These are phyloP conservation scores for Jacaranda copaia DNA, from an alignment of 257 asterid species.

Conservation along the genomic window DNA sequence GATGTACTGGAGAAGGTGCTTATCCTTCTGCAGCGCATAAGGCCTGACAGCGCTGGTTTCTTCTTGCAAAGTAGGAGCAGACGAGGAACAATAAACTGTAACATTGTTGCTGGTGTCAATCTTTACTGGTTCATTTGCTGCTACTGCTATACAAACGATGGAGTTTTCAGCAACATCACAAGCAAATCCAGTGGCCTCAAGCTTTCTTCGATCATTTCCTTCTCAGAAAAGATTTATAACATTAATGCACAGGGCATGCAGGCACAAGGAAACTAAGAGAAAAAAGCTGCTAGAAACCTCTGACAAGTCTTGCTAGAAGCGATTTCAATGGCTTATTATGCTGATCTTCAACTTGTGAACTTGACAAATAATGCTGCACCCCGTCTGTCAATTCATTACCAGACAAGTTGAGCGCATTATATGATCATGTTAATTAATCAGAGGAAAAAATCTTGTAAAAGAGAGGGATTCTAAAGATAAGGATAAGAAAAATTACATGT, in stretches of 20 bases:
- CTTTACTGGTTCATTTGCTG: slow-evolving; percentile 42
- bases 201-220: slow-evolving; percentile 51
- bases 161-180: slow-evolving; percentile 49
- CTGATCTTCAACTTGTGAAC: slow-evolving; percentile 21
- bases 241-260: not conserved
- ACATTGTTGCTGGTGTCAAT: slow-evolving; percentile 48
- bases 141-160: slow-evolving; percentile 38
- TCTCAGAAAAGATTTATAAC: slow-evolving; percentile 15
- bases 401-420: not conserved
- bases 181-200: slow-evolving; percentile 53
- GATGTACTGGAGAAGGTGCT: slow-evolving; percentile 42
- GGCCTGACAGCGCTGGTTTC: slow-evolving; percentile 46
- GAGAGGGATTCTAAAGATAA: not conserved
- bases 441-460: not conserved
- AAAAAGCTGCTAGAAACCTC: slow-evolving; percentile 28
- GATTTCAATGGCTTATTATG: not conserved
- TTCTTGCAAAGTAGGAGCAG: not conserved
- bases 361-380: slow-evolving; percentile 1
- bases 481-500: slow-evolving; percentile 32
- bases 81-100: slow-evolving; percentile 34
- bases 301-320: slow-evolving; percentile 42
- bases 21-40: slow-evolving; percentile 54
- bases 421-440: not conserved
- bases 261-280: not conserved
- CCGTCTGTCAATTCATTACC: slow-evolving; percentile 21